Conservation (phyloP, 495 filamentous ascomycete species). For the Xylaria curta region DNA sequence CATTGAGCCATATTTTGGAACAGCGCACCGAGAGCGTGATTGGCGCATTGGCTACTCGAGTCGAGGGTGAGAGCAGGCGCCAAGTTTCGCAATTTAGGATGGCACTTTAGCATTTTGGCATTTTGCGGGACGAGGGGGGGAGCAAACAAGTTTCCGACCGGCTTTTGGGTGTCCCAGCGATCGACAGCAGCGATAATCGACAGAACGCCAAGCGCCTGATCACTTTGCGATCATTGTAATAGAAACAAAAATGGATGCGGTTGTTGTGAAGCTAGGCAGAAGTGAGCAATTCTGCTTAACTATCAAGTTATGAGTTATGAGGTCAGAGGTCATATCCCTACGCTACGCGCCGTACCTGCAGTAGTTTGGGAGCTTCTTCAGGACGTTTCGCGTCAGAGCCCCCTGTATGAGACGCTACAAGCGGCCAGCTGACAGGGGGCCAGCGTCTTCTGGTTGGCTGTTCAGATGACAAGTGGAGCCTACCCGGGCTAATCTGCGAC, state of each 20-base stretch:
- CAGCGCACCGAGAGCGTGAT: background rate
- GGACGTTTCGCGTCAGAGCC: constrained; percentile 16
- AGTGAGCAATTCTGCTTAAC: background rate
- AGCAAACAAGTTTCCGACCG: constrained; percentile 20
- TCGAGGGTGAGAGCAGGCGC: constrained; percentile 19
- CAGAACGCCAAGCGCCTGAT: constrained; percentile 23
- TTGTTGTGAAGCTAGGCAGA: background rate
- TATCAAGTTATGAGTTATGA: background rate
- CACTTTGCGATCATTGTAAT: background rate
- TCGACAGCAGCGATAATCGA: constrained; percentile 24
- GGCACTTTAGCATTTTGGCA: constrained; percentile 17
- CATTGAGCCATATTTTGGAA: constrained; percentile 19
- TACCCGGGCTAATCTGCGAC: constrained; percentile 13
- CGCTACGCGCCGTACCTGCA: constrained; percentile 19
- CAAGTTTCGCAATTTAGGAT: constrained; percentile 37
- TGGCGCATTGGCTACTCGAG: background rate
- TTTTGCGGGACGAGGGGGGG: background rate
- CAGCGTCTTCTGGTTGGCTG: constrained; percentile 7
- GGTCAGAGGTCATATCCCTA: constrained; percentile 5
- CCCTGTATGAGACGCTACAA: constrained; percentile 17
- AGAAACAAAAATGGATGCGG: constrained; percentile 16
- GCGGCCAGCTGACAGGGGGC: background rate
- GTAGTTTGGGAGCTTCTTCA: background rate
- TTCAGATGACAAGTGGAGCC: background rate
- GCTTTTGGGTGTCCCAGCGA: constrained; percentile 15